Percentiles rank a stretch among this genome's conserved stretches.
Evolutionary conservation across 768 basidiomycete genomes (phyloP).

Genomic region (Coprinopsis marcescibilis): DNA sequence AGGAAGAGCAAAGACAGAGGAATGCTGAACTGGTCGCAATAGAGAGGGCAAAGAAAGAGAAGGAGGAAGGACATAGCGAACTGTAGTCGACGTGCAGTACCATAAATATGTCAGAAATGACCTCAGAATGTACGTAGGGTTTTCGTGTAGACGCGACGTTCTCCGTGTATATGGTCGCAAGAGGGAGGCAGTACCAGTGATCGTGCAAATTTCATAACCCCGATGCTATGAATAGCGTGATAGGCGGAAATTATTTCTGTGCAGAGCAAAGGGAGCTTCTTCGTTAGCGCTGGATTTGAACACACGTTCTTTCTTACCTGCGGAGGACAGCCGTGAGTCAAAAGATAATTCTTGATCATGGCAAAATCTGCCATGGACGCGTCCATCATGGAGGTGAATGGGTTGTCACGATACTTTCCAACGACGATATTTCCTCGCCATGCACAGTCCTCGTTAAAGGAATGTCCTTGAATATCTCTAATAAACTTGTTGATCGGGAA

Average conservation of each 20-base stretch:
- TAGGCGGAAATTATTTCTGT: no score
- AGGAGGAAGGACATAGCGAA: constrained; percentile 30
- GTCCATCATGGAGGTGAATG: constrained; percentile 57
- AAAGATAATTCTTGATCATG: constrained; percentile 72
- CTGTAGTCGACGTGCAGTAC: constrained; percentile 20
- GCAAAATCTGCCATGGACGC: constrained; percentile 83
- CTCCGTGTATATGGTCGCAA: no score
- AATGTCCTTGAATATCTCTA: constrained; percentile 63
- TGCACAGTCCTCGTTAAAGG: constrained; percentile 55
- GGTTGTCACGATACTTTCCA: constrained; percentile 59
- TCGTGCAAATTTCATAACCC: no score
- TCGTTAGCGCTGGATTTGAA: constrained; percentile 1
- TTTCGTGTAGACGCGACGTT: no score
- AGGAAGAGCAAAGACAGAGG: constrained; percentile 17
- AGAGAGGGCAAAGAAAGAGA: constrained; percentile 14
- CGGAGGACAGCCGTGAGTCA: constrained; percentile 55
- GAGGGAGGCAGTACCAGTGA: no score
- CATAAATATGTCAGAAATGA: no score
- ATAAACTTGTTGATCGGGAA: constrained; percentile 77
- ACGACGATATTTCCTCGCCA: constrained; percentile 81
- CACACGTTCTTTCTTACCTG: background rate
- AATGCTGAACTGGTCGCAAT: constrained; percentile 15
- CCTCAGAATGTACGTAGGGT: no score
- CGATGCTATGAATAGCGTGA: no score
- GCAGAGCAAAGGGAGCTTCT: constrained; percentile 6